Evolutionary conservation across 768 basidiomycete species (phyloP).

Genomic region (Psilocybe subaeruginosa): DNA sequence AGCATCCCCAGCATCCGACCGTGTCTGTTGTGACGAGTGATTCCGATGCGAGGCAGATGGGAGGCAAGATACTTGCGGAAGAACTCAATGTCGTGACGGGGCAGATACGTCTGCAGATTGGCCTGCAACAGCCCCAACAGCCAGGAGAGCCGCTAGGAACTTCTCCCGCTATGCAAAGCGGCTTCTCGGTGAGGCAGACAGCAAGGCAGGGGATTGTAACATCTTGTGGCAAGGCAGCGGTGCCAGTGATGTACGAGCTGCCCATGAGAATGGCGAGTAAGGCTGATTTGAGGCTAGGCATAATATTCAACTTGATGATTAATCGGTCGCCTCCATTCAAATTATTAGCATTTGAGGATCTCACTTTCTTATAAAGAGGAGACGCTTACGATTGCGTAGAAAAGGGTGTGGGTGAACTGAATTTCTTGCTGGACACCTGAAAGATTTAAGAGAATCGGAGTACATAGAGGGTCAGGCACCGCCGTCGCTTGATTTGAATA

Average conservation of each 20-base stretch:
- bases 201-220: slow-evolving; percentile 1
- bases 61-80: not conserved
- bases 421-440: no score
- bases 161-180: slow-evolving; percentile 12
- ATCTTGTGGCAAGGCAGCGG: no score
- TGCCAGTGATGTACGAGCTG: not conserved
- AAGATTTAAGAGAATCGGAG: no score
- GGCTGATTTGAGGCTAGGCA: not conserved
- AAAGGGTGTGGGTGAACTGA: no score
- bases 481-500: no score
- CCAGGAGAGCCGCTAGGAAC: slow-evolving; percentile 7
- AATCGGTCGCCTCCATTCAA: no score
- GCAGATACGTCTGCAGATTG: slow-evolving; percentile 7
- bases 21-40: not conserved
- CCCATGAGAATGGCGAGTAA: not conserved
- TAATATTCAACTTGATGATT: not conserved
- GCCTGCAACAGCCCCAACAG: slow-evolving; percentile 18
- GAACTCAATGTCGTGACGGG: not conserved
- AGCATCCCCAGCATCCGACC: slow-evolving; percentile 9
- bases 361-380: not conserved
- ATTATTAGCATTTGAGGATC: no score
- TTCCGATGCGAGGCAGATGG: slow-evolving; percentile 6
- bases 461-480: no score
- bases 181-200: slow-evolving; percentile 8
- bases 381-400: not conserved